Conservation (phyloP, 176 grass and related monocot genomes). For the Eremochloa ophiuroides region DNA sequence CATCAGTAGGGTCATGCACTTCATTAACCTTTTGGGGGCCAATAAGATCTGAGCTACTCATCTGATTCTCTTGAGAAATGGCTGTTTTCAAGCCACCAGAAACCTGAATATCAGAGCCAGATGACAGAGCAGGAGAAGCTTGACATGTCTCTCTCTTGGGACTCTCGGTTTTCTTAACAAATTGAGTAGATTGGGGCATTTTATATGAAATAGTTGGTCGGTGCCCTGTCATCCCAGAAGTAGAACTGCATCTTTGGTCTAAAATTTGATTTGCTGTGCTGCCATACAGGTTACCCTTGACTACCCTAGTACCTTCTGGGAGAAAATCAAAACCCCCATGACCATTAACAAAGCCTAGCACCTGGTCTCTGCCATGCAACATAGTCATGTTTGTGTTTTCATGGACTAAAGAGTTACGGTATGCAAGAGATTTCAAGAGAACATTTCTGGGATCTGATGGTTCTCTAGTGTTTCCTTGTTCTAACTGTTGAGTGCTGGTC, state of each 20-base stretch:
- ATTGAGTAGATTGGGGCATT: constrained; percentile 36
- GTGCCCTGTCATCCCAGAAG: constrained; percentile 32
- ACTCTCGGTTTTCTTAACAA: constrained; percentile 26
- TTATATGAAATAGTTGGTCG: constrained; percentile 22
- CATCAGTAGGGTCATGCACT: constrained; percentile 24
- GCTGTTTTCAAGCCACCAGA: constrained; percentile 37
- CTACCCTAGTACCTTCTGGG: constrained; percentile 24
- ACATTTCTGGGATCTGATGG: constrained; percentile 33
- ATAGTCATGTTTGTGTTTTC: constrained; percentile 30
- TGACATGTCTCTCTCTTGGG: constrained; percentile 41
- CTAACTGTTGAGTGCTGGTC: constrained; percentile 17
- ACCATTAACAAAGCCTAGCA: constrained; percentile 23
- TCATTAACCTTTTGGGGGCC: constrained; percentile 34
- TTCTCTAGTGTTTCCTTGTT: constrained; percentile 33
- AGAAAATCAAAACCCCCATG: constrained; percentile 37
- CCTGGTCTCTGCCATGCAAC: constrained; percentile 32
- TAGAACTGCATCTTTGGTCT: constrained; percentile 32
- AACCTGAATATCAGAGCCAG: constrained; percentile 25
- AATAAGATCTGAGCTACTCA: constrained; percentile 19
- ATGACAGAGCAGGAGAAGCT: constrained; percentile 19
- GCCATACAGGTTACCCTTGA: constrained; percentile 35
- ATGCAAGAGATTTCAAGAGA: constrained; percentile 38
- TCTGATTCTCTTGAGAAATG: constrained; percentile 28
- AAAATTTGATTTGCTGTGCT: constrained; percentile 21
- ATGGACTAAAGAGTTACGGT: constrained; percentile 30